Conservation (phyloP, 2,329 filamentous ascomycete species). For the Camptophora hylomeconis region DNA sequence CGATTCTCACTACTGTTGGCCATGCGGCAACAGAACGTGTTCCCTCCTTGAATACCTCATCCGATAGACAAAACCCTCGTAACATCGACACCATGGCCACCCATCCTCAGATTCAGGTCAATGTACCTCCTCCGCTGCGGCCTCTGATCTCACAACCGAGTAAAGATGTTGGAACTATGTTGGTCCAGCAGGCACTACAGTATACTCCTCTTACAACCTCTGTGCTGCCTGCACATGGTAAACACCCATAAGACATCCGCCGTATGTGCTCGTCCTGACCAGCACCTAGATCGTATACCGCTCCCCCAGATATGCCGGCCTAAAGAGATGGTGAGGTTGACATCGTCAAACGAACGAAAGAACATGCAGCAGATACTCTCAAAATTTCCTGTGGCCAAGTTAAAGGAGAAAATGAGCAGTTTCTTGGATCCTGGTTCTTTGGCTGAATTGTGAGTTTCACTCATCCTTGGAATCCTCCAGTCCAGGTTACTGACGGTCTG, state of each 20-base stretch:
- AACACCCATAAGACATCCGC: no score
- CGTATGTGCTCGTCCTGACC: no score
- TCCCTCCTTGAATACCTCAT: no score
- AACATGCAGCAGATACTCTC: neutral
- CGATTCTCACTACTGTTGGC: no score
- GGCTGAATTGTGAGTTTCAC: no score
- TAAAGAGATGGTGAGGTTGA: conserved; percentile 4
- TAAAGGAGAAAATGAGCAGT: no score
- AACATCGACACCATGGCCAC: conserved; percentile 6
- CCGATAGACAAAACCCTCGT: no score
- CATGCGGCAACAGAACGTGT: no score
- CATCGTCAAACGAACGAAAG: conserved; percentile 3
- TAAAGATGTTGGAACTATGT: conserved; percentile 17
- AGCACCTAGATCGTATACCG: conserved; percentile 12
- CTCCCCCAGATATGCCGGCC: conserved; percentile 10
- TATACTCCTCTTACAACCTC: conserved; percentile 38
- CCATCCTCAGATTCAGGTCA: conserved; percentile 3
- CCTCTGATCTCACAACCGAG: neutral
- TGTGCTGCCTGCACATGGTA: conserved; percentile 27
- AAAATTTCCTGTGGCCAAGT: neutral
- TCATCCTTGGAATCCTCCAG: no score
- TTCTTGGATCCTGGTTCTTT: no score
- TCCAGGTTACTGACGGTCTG: no score
- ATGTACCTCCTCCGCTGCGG: conserved; percentile 2
- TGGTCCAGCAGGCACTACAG: conserved; percentile 34